A percentile compares a stretch with the other conserved stretches of the same genome.
Evolutionary conservation across 2,329 filamentous ascomycete genomes (phyloP).

Genomic region (Monosporascus sp.): DNA sequence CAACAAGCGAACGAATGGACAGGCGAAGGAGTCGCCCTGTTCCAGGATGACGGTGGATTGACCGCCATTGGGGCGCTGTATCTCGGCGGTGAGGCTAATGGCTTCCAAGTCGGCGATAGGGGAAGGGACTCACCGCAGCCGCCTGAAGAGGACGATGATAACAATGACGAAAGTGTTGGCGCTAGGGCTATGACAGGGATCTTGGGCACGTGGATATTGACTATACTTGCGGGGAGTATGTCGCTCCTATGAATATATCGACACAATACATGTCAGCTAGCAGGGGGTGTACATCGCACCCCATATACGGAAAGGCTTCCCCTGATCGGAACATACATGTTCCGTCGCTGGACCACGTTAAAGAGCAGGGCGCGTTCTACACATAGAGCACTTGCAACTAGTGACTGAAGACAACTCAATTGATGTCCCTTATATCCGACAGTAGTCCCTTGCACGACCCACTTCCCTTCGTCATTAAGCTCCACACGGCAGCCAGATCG

Average conservation of each 20-base stretch:
- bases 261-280: too few relatives aligned
- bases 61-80: slow-evolving; percentile 34
- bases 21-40: slow-evolving; percentile 31
- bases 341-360: too few relatives aligned
- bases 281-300: too few relatives aligned
- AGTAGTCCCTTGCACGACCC: too few relatives aligned
- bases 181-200: not conserved
- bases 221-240: not conserved
- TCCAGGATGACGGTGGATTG: slow-evolving; percentile 31
- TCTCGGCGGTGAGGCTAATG: slow-evolving; percentile 32
- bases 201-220: not conserved
- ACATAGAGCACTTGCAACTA: too few relatives aligned
- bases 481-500: too few relatives aligned
- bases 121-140: slow-evolving; percentile 7
- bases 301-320: too few relatives aligned
- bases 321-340: too few relatives aligned
- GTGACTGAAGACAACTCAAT: too few relatives aligned
- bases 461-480: too few relatives aligned
- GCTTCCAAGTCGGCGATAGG: slow-evolving; percentile 30
- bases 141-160: slow-evolving; percentile 7
- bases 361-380: too few relatives aligned
- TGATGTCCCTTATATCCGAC: too few relatives aligned
- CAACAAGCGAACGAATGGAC: slow-evolving; percentile 35
- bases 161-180: not conserved
- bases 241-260: not conserved